phyloP scores from a whole-genome alignment of 2,329 filamentous ascomycete species.

The Niveomyces coronatus region DNA sequence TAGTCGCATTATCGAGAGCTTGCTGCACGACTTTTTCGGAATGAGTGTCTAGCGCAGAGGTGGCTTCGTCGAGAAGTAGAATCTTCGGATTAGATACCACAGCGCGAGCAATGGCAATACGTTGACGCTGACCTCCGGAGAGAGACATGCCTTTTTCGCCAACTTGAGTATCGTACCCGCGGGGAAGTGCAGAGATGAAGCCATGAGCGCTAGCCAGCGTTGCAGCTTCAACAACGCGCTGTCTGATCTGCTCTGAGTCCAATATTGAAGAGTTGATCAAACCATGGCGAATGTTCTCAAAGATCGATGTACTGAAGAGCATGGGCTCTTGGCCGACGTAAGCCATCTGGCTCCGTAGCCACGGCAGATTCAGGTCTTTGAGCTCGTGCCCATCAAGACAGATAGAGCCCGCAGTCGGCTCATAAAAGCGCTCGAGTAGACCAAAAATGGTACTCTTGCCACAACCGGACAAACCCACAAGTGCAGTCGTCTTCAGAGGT shows the following conservation, averaged over 20 bases:
- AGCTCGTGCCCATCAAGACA: conserved; percentile 27
- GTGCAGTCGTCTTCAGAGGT: conserved; percentile 34
- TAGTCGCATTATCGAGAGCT: conserved; percentile 40
- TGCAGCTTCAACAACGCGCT: conserved; percentile 31
- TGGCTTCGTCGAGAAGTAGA: conserved; percentile 57
- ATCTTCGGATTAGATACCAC: conserved; percentile 36
- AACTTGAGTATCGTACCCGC: conserved; percentile 45
- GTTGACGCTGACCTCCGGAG: conserved; percentile 56
- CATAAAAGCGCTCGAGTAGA: conserved; percentile 44
- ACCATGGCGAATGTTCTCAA: conserved; percentile 38
- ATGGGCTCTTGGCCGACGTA: conserved; percentile 38
- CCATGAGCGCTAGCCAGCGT: conserved; percentile 35
- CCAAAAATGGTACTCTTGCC: conserved; percentile 41
- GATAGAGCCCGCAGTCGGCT: conserved; percentile 28
- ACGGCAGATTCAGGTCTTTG: conserved; percentile 28
- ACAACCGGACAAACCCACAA: conserved; percentile 43
- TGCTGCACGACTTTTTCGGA: conserved; percentile 40
- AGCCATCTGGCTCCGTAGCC: conserved; percentile 36
- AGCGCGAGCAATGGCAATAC: conserved; percentile 46
- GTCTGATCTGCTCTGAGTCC: conserved; percentile 24
- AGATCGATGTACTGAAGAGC: conserved; percentile 23
- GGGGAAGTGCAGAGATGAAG: conserved; percentile 33
- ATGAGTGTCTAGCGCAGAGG: conserved; percentile 38
- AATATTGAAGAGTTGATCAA: conserved; percentile 19
- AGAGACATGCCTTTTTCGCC: conserved; percentile 51